phyloP scores from a whole-genome alignment of 257 asterid species.

The Fraxinus cuspidata region DNA sequence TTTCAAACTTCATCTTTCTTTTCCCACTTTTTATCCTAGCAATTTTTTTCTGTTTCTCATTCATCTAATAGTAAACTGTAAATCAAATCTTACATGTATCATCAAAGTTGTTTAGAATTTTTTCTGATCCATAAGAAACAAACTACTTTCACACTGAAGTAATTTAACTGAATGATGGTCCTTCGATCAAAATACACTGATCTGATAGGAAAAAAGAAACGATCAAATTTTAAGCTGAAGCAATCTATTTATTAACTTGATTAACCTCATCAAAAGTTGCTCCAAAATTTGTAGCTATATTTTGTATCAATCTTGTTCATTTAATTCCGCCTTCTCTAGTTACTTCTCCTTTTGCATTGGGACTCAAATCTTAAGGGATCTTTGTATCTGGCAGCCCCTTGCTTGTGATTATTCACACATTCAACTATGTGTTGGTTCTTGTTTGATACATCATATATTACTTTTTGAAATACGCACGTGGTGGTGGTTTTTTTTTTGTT shows the following conservation, averaged over 20 bases:
- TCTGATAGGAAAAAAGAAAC: background rate
- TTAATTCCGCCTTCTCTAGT: no score
- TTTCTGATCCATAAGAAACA: background rate
- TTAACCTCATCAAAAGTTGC: background rate
- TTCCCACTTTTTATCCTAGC: background rate
- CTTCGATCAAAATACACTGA: background rate
- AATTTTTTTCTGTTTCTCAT: background rate
- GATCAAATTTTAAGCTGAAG: background rate
- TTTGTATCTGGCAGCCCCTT: background rate
- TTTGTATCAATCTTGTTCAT: no score
- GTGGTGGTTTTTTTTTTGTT: no score
- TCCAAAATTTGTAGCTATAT: no score
- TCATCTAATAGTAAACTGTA: background rate
- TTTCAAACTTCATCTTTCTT: background rate
- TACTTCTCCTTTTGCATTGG: no score
- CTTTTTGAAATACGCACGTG: no score
- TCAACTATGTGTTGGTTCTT: no score
- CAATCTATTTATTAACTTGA: background rate
- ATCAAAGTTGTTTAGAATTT: background rate
- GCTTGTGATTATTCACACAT: background rate
- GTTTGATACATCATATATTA: no score
- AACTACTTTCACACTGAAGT: background rate
- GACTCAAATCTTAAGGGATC: background rate
- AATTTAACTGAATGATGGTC: background rate
- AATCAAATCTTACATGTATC: background rate